These are phyloP conservation scores for Pythium monospermum DNA, from an alignment of 352 stramenopile genomes.

Conservation along the genomic window DNA sequence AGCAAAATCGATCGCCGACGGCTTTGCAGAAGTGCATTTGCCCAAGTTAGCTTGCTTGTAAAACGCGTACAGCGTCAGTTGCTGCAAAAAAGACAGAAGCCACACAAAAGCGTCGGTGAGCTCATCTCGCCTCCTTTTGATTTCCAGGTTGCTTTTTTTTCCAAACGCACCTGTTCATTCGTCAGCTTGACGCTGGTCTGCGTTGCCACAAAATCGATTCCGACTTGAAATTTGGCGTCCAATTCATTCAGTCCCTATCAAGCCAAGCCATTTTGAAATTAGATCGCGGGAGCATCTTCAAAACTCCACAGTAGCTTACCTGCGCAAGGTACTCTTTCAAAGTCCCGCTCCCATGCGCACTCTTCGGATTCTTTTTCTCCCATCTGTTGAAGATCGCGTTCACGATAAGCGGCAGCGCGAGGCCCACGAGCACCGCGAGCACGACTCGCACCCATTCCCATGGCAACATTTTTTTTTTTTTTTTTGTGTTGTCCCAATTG, in stretches of 20 bases:
- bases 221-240: conserved; percentile 68
- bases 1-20: conserved; percentile 62
- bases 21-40: conserved; percentile 46
- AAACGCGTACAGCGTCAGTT: conserved; percentile 73
- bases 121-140: too few relatives aligned
- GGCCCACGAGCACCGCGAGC: conserved; percentile 24
- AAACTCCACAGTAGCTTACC: too few relatives aligned
- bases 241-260: conserved; percentile 55
- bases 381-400: conserved; percentile 44
- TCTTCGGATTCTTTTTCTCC: conserved; percentile 22
- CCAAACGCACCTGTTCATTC: conserved; percentile 48
- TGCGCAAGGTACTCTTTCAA: conserved; percentile 58
- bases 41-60: conserved; percentile 76
- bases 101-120: too few relatives aligned
- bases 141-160: neutral
- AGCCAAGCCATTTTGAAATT: too few relatives aligned
- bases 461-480: neutral
- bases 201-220: conserved; percentile 55
- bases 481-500: too few relatives aligned
- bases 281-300: too few relatives aligned
- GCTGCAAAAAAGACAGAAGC: conserved; percentile 19
- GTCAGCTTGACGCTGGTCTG: conserved; percentile 41
- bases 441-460: conserved; percentile 28
- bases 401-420: conserved; percentile 48
- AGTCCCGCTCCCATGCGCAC: conserved; percentile 3